Percentiles rank a stretch among this genome's conserved stretches.
Evolutionary conservation across 441 rosid species (phyloP).

Genomic region (Daphne laureola): DNA sequence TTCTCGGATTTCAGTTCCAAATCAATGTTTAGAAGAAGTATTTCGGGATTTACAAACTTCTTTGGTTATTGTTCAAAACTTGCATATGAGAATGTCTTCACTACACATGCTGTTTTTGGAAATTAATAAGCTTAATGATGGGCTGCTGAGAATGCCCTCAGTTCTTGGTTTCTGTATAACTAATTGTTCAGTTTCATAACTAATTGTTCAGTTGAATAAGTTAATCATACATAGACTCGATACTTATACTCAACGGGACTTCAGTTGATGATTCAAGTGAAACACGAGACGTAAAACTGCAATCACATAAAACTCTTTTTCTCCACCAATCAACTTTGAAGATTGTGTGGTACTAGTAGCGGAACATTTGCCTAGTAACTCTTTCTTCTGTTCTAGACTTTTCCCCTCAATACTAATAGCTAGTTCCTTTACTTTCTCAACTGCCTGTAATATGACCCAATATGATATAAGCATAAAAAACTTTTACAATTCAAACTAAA

Average conservation of each 20-base stretch:
- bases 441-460: slow-evolving; percentile 40
- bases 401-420: slow-evolving; percentile 94
- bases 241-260: no score
- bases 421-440: slow-evolving; percentile 72
- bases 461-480: neutral
- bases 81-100: slow-evolving; percentile 97
- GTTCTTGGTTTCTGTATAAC: no score
- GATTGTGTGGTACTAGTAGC: slow-evolving; percentile 93
- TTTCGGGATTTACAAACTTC: slow-evolving; percentile 73
- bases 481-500: neutral
- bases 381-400: slow-evolving; percentile 86
- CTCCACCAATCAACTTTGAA: slow-evolving; percentile 95
- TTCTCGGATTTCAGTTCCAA: slow-evolving; percentile 97
- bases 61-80: slow-evolving; percentile 99
- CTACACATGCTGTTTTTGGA: no score
- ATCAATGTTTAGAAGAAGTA: slow-evolving; percentile 83
- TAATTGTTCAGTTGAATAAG: no score
- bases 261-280: no score
- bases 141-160: no score
- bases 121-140: no score
- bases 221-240: no score
- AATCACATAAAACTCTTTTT: slow-evolving; percentile 71
- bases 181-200: no score
- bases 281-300: no score
- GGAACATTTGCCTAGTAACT: slow-evolving; percentile 83